Base-by-base conservation (phyloP, 176 grass and related monocot genomes). In the Oropetium thomaeum region DNA sequence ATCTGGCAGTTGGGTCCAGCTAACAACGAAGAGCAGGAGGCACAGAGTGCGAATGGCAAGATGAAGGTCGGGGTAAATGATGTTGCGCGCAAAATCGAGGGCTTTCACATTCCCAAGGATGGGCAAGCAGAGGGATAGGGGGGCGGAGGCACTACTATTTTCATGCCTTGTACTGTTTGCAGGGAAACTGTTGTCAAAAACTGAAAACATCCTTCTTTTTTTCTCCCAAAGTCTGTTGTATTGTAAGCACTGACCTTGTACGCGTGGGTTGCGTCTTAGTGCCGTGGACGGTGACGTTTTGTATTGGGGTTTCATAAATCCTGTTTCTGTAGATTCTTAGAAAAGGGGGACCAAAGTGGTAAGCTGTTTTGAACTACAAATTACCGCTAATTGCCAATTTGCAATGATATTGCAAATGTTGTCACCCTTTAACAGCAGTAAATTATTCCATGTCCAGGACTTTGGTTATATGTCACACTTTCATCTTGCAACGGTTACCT, bases 1-100 rank as follows among this genome's bases (percentile, higher is more conserved):
- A 89, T 91, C 74, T 96, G 92, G 89, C 85, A 89, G 69, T 39
- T 86, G 73, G 69, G 83, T 5, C 85, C 89, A 43, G 43, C 70
- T n/a, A 81, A 75, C 29, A 60, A 29, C 10, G 86, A 96, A 6
- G 85, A 88, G 11, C 73, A 84, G 58, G 85, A 84, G 73, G 44
- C 67, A 7, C 12, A 47, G 25, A 68, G 20, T 20, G 5, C 81
- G 37, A 80, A 74, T 8, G 89, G 76, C 10, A 96, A 96, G 64
- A 13, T 72, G 31, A 84, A 82, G 29, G 71, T 83, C 1, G 77
- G 34, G 11, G 83, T 67, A 45, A 88, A 86, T 26, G 86, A 96
- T 3, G 81, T 86, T 14, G 44, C 73, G 0, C 80, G 43, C 8
- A 91, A 96, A 70, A 74, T 96, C 0, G 92, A 96, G 39, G 89